These are phyloP conservation scores for Apium graveolens DNA, from an alignment of 129 eudicot genomes.

Conservation along the genomic window DNA sequence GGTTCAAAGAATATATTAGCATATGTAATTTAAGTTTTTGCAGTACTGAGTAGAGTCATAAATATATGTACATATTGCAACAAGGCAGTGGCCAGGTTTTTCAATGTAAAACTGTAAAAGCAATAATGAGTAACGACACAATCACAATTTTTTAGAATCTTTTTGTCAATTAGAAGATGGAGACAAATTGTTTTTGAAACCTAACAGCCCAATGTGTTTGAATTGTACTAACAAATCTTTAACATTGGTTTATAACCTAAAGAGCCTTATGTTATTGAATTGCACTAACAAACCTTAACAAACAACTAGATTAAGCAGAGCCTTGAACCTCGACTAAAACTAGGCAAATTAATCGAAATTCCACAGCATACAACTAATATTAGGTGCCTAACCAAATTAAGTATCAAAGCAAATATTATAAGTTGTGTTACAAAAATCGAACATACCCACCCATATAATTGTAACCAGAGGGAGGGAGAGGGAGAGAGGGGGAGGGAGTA, in stretches of 20 bases:
- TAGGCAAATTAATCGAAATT: not conserved
- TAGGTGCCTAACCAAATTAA: not conserved
- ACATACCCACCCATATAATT: not conserved
- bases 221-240: no score
- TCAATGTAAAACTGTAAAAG: no score
- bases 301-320: not conserved
- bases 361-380: not conserved
- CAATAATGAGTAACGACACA: no score
- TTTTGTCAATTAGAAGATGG: no score
- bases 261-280: no score
- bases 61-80: not conserved
- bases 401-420: not conserved
- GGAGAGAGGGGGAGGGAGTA: no score
- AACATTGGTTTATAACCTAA: not conserved
- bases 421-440: no score
- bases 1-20: no score
- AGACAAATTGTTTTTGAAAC: not conserved
- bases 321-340: not conserved
- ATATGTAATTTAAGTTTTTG: no score
- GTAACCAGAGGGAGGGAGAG: not conserved
- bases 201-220: no score
- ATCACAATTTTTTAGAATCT: no score
- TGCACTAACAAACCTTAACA: not conserved
- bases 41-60: not conserved
- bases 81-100: not conserved